These are phyloP conservation scores for Fusarium luffae DNA, from an alignment of 2,329 filamentous ascomycete genomes.

Conservation along the genomic window DNA sequence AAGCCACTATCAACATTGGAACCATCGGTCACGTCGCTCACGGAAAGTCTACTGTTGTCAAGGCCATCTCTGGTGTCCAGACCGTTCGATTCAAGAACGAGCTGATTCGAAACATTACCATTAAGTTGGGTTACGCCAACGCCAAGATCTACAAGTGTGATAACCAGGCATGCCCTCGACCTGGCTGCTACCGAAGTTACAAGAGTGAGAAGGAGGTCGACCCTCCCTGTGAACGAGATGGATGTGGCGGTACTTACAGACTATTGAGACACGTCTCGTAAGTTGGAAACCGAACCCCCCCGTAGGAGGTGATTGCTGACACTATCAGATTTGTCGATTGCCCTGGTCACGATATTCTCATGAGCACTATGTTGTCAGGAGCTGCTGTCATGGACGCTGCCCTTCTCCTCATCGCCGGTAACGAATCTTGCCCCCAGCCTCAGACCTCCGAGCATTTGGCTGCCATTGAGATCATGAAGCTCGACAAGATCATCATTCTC, in stretches of 20 bases:
- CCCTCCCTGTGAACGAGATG: conserved; percentile 93
- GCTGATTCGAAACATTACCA: conserved; percentile 98
- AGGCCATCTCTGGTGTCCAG: conserved; percentile 98
- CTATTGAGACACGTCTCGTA: conserved; percentile 92
- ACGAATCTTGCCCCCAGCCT: conserved; percentile 97
- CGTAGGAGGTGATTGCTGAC: conserved; percentile 31
- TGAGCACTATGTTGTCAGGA: conserved; percentile 99
- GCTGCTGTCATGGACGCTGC: conserved; percentile 99
- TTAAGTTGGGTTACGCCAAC: conserved; percentile 99
- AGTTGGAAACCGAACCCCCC: conserved; percentile 55
- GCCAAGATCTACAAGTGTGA: conserved; percentile 99
- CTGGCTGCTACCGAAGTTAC: conserved; percentile 95
- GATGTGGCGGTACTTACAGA: conserved; percentile 87
- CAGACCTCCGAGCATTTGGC: conserved; percentile 99
- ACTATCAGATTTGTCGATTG: conserved; percentile 88
- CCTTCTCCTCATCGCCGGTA: conserved; percentile 94
- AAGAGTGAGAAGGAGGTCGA: conserved; percentile 99
- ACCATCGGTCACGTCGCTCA: conserved; percentile 99
- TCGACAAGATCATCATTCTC: conserved; percentile 98
- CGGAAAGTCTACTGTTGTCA: conserved; percentile 98
- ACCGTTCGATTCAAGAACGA: conserved; percentile 99
- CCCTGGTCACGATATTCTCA: conserved; percentile 99
- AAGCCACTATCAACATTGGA: conserved; percentile 99
- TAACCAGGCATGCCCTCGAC: conserved; percentile 88
- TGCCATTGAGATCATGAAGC: conserved; percentile 99